phyloP scores from a whole-genome alignment of 768 basidiomycete genomes.

The Leucocoprinus sp. region DNA sequence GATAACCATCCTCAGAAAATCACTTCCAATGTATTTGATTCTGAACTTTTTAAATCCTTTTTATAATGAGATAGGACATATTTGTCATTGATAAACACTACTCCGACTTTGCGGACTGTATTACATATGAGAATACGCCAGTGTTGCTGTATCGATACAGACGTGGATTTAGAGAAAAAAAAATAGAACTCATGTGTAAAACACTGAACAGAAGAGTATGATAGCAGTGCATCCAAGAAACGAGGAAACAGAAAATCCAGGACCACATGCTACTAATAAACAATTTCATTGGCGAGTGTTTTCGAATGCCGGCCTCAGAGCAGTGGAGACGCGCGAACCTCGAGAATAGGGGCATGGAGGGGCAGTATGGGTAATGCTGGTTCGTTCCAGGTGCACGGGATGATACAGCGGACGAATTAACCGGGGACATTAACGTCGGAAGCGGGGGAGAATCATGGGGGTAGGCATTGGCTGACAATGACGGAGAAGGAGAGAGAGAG shows the following conservation, averaged over 20 bases:
- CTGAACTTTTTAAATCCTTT: too few relatives aligned
- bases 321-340: constrained; percentile 27
- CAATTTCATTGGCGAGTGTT: neutral
- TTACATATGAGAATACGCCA: too few relatives aligned
- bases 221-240: neutral
- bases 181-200: neutral
- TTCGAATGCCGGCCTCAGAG: constrained; percentile 26
- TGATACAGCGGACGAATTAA: constrained; percentile 5
- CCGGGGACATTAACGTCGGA: constrained; percentile 8
- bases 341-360: constrained; percentile 24
- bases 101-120: too few relatives aligned
- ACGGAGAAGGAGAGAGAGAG: constrained; percentile 16
- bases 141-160: neutral
- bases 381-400: neutral
- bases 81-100: too few relatives aligned
- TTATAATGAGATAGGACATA: too few relatives aligned
- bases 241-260: neutral
- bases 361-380: constrained; percentile 17
- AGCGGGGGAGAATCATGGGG: constrained; percentile 6
- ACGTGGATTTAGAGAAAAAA: neutral
- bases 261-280: neutral
- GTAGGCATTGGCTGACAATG: constrained; percentile 10
- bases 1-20: too few relatives aligned
- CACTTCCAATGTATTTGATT: too few relatives aligned
- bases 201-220: neutral